Base-by-base conservation (phyloP, 768 basidiomycete genomes). In the Thelephora ganbajun region DNA sequence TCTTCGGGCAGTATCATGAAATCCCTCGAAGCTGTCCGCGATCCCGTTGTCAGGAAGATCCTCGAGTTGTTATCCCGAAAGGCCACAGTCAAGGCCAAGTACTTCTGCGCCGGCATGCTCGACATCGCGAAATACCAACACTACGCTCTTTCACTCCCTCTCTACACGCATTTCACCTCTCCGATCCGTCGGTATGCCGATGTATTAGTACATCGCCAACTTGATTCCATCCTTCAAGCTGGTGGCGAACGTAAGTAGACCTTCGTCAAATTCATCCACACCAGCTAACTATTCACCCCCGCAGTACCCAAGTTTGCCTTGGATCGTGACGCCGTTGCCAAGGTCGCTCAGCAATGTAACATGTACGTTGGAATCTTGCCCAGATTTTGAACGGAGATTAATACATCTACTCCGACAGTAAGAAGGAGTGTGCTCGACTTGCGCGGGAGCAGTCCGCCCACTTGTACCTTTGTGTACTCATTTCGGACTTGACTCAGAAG, bases 51-150 rank as follows among this genome's bases (percentile, higher is more conserved):
- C 49, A 81, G 80, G 48, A 67, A 76, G 44, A 72, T 92, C n/a
- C 69, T 99, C 9, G 81, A 92, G 62, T 61, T 96, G 33, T 70
- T 97, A 36, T 79, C 81, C 13, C 80, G 77, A 62, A 96, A 96
- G 65, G 83, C 91, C n/a, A 97, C 92, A 51, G 85, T 90, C 50
- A 77, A 83, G 45, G 90, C 96, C 55, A 93, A 92, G 64, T 99
- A 99, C 66, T 98, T 98, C 80, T 99, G 96, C 60, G 78, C 92
- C 20, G 96, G 96, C 53, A 97, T 97, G 94, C 71, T 99, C 56
- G 96, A 99, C 64, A 99, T 99, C 58, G 90, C 92, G 36, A 97
- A 97, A 69, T 99, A 98, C 59, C 68, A 78, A 26, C 96, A 99
- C 64, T 98, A 89, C 61, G 82, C 93, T 0, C 69, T 98, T 54